Evolutionary conservation across 164 flowering plant species (phyloP), one percentile per base, ranked within the genome.

Genomic region (Chimonanthus salicifolius): DNA sequence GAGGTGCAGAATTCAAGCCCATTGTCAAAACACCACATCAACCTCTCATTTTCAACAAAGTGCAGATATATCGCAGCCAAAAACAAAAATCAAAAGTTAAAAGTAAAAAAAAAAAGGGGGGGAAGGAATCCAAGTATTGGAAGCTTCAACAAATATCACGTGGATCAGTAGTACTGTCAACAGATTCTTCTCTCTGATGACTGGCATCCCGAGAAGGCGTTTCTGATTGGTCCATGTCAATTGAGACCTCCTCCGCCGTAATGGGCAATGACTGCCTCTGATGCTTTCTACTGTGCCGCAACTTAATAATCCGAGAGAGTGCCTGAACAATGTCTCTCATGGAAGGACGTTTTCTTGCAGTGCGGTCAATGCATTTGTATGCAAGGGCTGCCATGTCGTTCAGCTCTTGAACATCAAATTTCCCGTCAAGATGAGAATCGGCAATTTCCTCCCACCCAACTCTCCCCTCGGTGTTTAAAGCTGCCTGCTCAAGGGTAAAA

Each of bases 401-500:
- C 16, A 93, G 87, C 78, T 96, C 95, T 84, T 82, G 78, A 33
- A 80, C 54, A 49, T 90, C 87, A 65, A 87, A 88, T 67, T 82
- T 86, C 68, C 97, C 93, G 13, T 86, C 91, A 2, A 95, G 87
- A 64, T 86, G 83, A 60, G 93, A 83, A 76, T 93, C 99, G 2
- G 79, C 90, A 51, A 95, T 87, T 83, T 95, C 99, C 70, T 95
- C 99, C 99, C 99, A 95, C 48, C 95, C 98, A 68, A 76, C 87
- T 78, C 80, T 88, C 13, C 92, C 98, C 16, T 87, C 99, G 0
- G 86, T 72, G 70, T 76, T 85, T 88, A 95, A 85, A 51, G 99
- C 94, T 8, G 97, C 99, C 99, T 95, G 67, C 78, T 72, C 62
- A 76, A 13, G 51, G 58, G 18, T 49, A 77, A 54, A 54, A 65